Evolutionary conservation across 805 yeast genomes (phyloP), one percentile per base, ranked within the genome.

Genomic region (Candida easanensis): DNA sequence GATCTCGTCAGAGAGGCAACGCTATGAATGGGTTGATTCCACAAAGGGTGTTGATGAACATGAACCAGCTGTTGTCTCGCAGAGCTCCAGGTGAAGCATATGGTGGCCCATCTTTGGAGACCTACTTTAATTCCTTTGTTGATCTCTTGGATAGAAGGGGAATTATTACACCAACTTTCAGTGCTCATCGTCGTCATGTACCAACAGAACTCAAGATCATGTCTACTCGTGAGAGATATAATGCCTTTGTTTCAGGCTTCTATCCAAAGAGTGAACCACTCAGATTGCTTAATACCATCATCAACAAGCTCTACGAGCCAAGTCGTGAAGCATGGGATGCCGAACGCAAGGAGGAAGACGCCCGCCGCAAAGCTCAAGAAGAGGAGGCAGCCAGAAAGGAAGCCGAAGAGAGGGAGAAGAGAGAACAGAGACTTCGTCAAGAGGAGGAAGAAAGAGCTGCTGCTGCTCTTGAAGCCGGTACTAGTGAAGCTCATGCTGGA

Each of bases 181-280:
- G 36, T 11, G 21, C 11, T 14, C 47, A 39, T 28, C n/a, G 13
- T 13, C 42, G 47, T n/a, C 36, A 25, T 26, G 38, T 22, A 4
- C 38, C 43, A 8, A 16, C 44, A 8, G 56, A 53, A 18, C 35
- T 54, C 18, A 38, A 26, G n/a, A 20, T 49, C 5, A 44, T 30
- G 45, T 74, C 85, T 0, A 80, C 93, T 0, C 62, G 67, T 13
- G 82, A 80, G 38, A 71, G 96, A 51, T 88, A 95, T 93, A 64
- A 64, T 30, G 85, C 83, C 34, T 71, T 76, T 6, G 64, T 74
- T 28, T 65, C 70, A 15, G 66, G 79, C 63, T 76, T 78, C 48
- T 73, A 73, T 50, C 73, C 70, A n/a, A 70, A 68, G 23, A 62
- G 61, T 13, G 65, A 66, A 33, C 56, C 63, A 4, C 45, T 52